phyloP scores from a whole-genome alignment of 768 basidiomycete genomes.

The Russula lepida region DNA sequence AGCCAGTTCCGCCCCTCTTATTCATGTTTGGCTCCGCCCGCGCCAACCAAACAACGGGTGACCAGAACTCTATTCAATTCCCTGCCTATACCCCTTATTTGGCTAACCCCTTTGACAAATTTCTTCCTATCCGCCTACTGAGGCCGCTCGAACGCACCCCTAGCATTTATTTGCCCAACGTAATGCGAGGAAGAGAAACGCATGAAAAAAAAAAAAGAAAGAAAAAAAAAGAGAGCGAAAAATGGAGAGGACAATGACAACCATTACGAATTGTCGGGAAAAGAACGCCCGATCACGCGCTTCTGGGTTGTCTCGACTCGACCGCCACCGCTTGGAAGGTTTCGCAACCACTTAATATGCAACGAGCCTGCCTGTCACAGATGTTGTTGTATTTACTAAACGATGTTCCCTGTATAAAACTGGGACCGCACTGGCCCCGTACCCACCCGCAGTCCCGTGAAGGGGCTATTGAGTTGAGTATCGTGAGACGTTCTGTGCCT shows the following conservation, averaged over 20 bases:
- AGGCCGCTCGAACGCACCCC: background rate
- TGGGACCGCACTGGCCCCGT: background rate
- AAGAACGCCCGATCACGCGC: conserved; percentile 18
- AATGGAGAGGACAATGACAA: background rate
- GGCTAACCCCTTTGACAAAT: background rate
- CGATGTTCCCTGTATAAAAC: background rate
- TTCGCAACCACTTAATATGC: background rate
- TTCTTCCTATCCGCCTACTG: background rate
- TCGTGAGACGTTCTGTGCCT: background rate
- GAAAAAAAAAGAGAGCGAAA: background rate
- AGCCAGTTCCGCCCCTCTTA: conserved; percentile 30
- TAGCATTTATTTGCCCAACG: background rate
- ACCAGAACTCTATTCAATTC: conserved; percentile 28
- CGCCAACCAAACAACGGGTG: conserved; percentile 30
- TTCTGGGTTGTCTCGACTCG: background rate
- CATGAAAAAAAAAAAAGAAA: background rate
- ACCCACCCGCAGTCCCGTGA: background rate
- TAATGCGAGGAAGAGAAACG: background rate
- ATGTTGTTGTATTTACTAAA: background rate
- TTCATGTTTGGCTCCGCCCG: conserved; percentile 27
- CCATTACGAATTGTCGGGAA: conserved; percentile 10
- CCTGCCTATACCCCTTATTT: conserved; percentile 10
- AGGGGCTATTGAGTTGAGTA: background rate
- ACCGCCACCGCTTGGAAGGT: background rate
- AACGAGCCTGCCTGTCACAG: conserved; percentile 3